A percentile compares a stretch with the other conserved stretches of the same genome.
phyloP scores from a whole-genome alignment of 2,329 filamentous ascomycete species.

The Falciphora oryzae region DNA sequence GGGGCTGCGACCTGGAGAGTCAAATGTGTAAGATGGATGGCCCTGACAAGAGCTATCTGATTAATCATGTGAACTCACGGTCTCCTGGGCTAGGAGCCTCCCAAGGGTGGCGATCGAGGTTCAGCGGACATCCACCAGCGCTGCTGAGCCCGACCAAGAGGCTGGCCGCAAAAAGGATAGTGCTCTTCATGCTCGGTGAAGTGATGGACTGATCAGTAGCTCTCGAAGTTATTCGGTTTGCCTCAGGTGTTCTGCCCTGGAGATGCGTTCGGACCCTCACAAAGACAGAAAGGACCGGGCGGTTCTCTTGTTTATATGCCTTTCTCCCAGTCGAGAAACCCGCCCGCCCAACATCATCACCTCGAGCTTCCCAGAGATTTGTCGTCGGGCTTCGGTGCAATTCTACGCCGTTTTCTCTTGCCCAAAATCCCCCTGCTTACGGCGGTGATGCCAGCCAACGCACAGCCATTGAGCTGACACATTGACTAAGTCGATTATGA shows the following conservation, averaged over 20 bases:
- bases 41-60: too few species aligned
- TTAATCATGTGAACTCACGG: not conserved
- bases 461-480: not conserved
- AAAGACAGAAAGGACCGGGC: too few species aligned
- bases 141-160: not conserved
- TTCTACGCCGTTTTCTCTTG: too few species aligned
- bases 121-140: not conserved
- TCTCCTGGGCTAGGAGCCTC: not conserved
- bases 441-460: not conserved
- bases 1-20: conserved; percentile 31
- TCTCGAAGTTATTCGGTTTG: not conserved
- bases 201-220: not conserved
- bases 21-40: not conserved
- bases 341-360: too few species aligned
- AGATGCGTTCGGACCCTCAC: too few species aligned
- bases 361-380: too few species aligned
- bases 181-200: not conserved
- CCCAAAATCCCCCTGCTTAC: not conserved
- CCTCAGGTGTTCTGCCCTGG: too few species aligned
- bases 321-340: too few species aligned
- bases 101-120: not conserved
- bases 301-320: too few species aligned
- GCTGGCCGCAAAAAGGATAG: not conserved
- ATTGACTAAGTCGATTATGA: not conserved
- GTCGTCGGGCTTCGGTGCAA: too few species aligned